Percentiles rank a stretch among this genome's conserved stretches.
Conservation (phyloP, 2,329 filamentous ascomycete genomes). For the Aspergillus persii region DNA sequence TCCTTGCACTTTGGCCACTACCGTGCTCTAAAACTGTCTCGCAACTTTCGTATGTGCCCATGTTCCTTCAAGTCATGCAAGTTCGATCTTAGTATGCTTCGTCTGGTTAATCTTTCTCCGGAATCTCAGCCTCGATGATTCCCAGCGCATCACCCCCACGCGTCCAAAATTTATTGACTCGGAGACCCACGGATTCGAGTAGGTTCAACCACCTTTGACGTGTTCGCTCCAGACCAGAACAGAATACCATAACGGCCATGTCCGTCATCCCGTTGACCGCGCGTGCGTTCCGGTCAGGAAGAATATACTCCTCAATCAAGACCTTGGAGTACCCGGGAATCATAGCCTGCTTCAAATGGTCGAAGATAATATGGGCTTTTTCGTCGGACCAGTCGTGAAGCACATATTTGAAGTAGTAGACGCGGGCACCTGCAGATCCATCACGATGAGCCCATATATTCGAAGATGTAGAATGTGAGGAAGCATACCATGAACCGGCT, state of each 20-base stretch:
- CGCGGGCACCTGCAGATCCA: conserved; percentile 22
- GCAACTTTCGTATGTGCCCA: no score
- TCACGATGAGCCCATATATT: background rate
- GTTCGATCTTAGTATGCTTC: background rate
- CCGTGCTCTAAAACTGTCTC: no score
- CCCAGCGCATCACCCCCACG: conserved; percentile 18
- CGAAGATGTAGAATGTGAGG: background rate
- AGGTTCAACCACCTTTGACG: conserved; percentile 18
- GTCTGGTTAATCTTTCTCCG: background rate
- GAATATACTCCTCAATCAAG: conserved; percentile 26
- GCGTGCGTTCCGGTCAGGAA: conserved; percentile 22
- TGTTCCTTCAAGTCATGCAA: background rate
- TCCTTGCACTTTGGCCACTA: no score
- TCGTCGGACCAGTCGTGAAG: conserved; percentile 35
- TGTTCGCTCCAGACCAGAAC: conserved; percentile 24
- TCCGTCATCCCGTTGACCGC: conserved; percentile 21
- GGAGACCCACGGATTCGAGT: conserved; percentile 16
- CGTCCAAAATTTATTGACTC: conserved; percentile 17
- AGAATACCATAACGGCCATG: conserved; percentile 27
- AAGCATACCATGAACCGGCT: conserved; percentile 13
- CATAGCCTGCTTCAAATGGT: conserved; percentile 23
- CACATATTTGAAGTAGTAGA: conserved; percentile 32
- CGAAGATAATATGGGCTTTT: conserved; percentile 20
- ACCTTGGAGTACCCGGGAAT: conserved; percentile 23
- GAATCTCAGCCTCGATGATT: conserved; percentile 19